Conservation (phyloP, 2,329 filamentous ascomycete species). For the Teratosphaeria nubilosa region DNA sequence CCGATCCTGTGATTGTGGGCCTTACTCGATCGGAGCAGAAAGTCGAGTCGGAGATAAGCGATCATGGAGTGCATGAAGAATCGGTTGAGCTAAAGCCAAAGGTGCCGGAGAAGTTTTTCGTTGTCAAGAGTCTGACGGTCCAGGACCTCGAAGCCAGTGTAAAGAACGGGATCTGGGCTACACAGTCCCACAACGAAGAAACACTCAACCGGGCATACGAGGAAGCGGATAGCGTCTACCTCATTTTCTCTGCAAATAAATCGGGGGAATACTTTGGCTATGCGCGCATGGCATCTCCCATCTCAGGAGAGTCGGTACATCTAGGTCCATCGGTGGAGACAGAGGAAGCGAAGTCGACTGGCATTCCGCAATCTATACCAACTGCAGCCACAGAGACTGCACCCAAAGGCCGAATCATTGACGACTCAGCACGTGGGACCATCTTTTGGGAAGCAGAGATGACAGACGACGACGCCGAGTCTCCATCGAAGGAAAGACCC, state of each 20-base stretch:
- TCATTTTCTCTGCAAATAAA: slow-evolving; percentile 94
- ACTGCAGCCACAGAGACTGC: slow-evolving; percentile 69
- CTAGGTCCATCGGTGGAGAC: slow-evolving; percentile 5
- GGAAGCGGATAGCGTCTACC: slow-evolving; percentile 73
- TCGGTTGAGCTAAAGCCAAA: slow-evolving; percentile 14
- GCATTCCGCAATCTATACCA: slow-evolving; percentile 67
- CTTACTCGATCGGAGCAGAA: not conserved
- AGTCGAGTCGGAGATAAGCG: not conserved
- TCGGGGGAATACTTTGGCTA: slow-evolving; percentile 96
- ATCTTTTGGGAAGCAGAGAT: slow-evolving; percentile 89
- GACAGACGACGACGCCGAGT: slow-evolving; percentile 40
- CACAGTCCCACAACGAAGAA: slow-evolving; percentile 87
- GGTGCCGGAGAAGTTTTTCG: slow-evolving; percentile 69
- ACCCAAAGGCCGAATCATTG: slow-evolving; percentile 77
- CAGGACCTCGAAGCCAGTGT: slow-evolving; percentile 85
- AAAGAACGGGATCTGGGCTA: slow-evolving; percentile 84
- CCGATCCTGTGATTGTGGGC: slow-evolving; percentile 3
- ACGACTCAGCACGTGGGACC: slow-evolving; percentile 85
- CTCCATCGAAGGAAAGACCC: slow-evolving; percentile 12
- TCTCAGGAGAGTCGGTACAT: slow-evolving; percentile 54
- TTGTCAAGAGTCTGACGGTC: slow-evolving; percentile 84
- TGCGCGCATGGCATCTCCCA: slow-evolving; percentile 77
- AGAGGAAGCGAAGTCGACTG: slow-evolving; percentile 28
- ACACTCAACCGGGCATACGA: slow-evolving; percentile 71
- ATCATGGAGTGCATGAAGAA: not conserved